phyloP scores from a whole-genome alignment of 805 yeast genomes.

The Kregervanrija fluxuum region DNA sequence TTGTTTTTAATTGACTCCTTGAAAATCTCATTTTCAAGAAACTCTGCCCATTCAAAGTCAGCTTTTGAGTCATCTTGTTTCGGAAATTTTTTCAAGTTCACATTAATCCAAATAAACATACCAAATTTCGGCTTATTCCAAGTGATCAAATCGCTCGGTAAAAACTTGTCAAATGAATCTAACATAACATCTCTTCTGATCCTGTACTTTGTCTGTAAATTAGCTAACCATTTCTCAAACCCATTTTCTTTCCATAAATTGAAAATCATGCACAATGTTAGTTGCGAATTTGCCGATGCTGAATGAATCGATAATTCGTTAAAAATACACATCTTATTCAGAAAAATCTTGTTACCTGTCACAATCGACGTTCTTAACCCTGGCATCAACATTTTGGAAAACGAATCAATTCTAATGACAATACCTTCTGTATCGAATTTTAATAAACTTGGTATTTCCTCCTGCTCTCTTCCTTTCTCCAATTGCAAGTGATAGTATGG shows the following conservation, averaged over 20 bases:
- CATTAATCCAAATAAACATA: constrained; percentile 35
- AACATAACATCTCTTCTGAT: constrained; percentile 55
- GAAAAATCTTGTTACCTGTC: constrained; percentile 50
- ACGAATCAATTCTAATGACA: constrained; percentile 69
- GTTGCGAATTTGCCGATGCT: constrained; percentile 68
- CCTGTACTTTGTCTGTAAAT: constrained; percentile 54
- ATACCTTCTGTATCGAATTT: constrained; percentile 72
- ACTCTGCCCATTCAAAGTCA: constrained; percentile 23
- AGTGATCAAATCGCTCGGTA: constrained; percentile 37
- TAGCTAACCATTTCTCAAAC: constrained; percentile 64
- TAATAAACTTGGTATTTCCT: constrained; percentile 55
- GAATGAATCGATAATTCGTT: constrained; percentile 69
- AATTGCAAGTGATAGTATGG: constrained; percentile 76
- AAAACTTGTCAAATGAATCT: constrained; percentile 38
- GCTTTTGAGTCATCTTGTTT: constrained; percentile 36
- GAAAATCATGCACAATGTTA: constrained; percentile 50
- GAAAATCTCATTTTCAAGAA: constrained; percentile 24
- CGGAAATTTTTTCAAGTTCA: constrained; percentile 32
- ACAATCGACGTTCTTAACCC: constrained; percentile 73
- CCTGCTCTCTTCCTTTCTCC: constrained; percentile 36
- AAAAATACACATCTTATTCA: constrained; percentile 45
- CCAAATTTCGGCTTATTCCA: constrained; percentile 39
- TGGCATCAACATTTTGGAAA: constrained; percentile 74
- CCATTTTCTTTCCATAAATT: constrained; percentile 55
- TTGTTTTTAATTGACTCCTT: constrained; percentile 17